Evolutionary conservation across 1,284 basidiomycete genomes (phyloP), one percentile per base, ranked within the genome.

Genomic region (Trametes pubescens): DNA sequence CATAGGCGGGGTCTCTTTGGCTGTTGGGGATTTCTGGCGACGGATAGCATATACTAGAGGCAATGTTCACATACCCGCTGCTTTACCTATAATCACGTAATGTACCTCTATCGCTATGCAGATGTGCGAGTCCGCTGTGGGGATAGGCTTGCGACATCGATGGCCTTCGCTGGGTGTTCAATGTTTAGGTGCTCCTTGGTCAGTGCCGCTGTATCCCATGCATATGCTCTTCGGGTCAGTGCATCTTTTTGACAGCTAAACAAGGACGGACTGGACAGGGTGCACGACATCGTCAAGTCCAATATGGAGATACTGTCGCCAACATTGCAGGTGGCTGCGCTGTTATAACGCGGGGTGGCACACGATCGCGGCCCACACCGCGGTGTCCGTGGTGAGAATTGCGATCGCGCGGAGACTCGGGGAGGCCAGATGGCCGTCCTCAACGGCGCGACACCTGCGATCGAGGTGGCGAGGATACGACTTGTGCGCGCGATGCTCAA

Each of bases 361-460:
- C 44, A 37, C 43, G 22, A 54, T 54, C 38, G 40, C 24, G 16
- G 66, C n/a, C n/a, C n/a, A 37, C 24, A 69, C 59, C 22, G 61
- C 56, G 26, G 66, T 60, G 56, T 18, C 58, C 64, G 18, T 18
- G 6, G 14, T 16, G 16, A n/a, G n/a, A 66, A 65, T 65, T 72
- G 71, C 63, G 63, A 52, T 72, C 66, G 61, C 66, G 11, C 73
- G 72, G 22, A 71, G 57, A 22, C 63, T 71, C 34, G 21, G 37
- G 40, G 24, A 29, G 21, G 3, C 9, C 24, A 34, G 46, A 34
- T 56, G 37, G 18, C 34, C 2, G 40, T 43, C 14, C 18, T 18
- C 5, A 10, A 10, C 10, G 40, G 18, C 18, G 18, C 18, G 4
- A 4, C 14, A n/a, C 3, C 4, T 16, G 4, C 16, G 40, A 43